These are phyloP conservation scores for Suillus variegatus DNA, from an alignment of 768 basidiomycete species.

Conservation along the genomic window DNA sequence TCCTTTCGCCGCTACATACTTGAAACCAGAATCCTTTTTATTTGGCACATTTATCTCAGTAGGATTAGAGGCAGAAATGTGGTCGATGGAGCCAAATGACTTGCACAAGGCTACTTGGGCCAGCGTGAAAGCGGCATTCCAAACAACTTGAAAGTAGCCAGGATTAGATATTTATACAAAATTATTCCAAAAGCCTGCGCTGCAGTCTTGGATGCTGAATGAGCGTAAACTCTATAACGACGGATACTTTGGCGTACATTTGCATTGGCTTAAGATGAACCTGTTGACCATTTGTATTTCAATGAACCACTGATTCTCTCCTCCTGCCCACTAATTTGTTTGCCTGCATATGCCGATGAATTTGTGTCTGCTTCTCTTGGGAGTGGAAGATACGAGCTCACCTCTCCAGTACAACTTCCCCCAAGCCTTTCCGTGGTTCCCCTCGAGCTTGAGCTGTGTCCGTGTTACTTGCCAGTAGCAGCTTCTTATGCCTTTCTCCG, in stretches of 20 bases:
- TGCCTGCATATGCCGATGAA: conserved; percentile 42
- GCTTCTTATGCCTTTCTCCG: conserved; percentile 59
- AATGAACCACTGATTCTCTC: conserved; percentile 69
- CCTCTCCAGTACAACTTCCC: conserved; percentile 80
- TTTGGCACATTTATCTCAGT: too few species aligned
- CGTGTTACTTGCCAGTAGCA: conserved; percentile 79
- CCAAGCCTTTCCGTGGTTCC: conserved; percentile 82
- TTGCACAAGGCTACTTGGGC: too few species aligned
- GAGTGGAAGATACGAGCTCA: conserved; percentile 34
- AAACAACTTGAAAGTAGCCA: too few species aligned
- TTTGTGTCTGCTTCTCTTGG: neutral
- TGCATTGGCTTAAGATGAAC: conserved; percentile 40
- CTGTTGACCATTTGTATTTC: conserved; percentile 74
- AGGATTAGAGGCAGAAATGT: too few species aligned
- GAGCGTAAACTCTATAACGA: neutral
- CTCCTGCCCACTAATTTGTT: conserved; percentile 57
- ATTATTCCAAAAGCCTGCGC: neutral
- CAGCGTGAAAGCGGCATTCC: too few species aligned
- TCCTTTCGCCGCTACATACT: too few species aligned
- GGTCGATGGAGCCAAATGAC: too few species aligned
- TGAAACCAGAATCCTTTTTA: too few species aligned
- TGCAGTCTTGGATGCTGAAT: neutral
- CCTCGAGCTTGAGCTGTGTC: conserved; percentile 70
- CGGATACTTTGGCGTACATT: neutral
- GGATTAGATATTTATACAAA: too few species aligned